Evolutionary conservation across 148 eudicot species (phyloP).

Genomic region (Camellia sinensis): DNA sequence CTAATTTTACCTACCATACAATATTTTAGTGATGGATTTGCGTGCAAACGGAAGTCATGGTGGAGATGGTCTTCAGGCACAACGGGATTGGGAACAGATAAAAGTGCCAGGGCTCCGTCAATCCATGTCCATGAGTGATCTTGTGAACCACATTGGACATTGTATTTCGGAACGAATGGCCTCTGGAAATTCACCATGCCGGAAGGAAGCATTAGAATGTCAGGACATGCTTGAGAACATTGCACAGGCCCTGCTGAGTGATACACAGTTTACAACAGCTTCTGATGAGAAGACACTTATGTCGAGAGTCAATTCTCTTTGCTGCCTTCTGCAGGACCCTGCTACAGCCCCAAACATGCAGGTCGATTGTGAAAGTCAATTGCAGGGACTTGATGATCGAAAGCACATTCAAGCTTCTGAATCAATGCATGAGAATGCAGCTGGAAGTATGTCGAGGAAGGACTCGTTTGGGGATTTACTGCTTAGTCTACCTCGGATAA

Average conservation of each 20-base stretch:
- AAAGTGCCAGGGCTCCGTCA: slow-evolving; percentile 42
- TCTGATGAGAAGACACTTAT: slow-evolving; percentile 75
- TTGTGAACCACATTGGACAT: slow-evolving; percentile 61
- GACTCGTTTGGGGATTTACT: slow-evolving; percentile 79
- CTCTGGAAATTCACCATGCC: slow-evolving; percentile 30
- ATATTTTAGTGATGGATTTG: slow-evolving; percentile 45
- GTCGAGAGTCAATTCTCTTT: slow-evolving; percentile 54
- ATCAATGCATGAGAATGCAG: slow-evolving; percentile 4
- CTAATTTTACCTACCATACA: not conserved
- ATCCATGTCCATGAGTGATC: slow-evolving; percentile 71
- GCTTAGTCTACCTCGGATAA: slow-evolving; percentile 64
- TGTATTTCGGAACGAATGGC: slow-evolving; percentile 51
- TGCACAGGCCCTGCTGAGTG: slow-evolving; percentile 55
- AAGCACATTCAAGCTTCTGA: slow-evolving; percentile 15
- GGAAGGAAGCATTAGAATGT: slow-evolving; percentile 42
- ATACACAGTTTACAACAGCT: slow-evolving; percentile 42
- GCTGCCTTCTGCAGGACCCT: slow-evolving; percentile 29
- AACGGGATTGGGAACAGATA: slow-evolving; percentile 42
- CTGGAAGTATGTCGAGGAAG: slow-evolving; percentile 44
- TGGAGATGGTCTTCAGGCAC: slow-evolving; percentile 13
- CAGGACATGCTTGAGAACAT: slow-evolving; percentile 58
- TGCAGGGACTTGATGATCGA: slow-evolving; percentile 13
- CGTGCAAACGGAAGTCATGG: slow-evolving; percentile 29
- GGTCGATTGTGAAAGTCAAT: not conserved
- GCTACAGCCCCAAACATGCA: not conserved